phyloP scores from a whole-genome alignment of 2,329 filamentous ascomycete species.

The Tolypocladium cylindrosporum region DNA sequence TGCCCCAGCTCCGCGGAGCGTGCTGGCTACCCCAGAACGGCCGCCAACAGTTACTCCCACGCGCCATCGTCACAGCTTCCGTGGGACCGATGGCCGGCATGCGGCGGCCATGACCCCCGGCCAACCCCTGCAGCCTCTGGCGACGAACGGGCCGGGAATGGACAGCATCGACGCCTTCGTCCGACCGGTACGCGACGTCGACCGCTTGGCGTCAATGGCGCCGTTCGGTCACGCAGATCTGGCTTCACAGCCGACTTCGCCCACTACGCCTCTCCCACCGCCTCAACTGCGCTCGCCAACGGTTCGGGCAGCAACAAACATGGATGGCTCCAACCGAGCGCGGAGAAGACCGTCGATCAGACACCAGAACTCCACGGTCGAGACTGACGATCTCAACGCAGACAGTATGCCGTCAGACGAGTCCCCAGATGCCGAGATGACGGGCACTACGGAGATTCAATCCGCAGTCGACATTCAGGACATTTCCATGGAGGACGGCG shows the following conservation, averaged over 20 bases:
- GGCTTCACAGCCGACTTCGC: constrained; percentile 84
- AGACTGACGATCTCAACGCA: constrained; percentile 75
- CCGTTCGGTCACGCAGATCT: constrained; percentile 58
- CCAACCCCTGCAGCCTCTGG: constrained; percentile 49
- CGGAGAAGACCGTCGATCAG: constrained; percentile 75
- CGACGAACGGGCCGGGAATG: constrained; percentile 55
- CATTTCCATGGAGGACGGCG: constrained; percentile 67
- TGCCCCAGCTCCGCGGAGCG: constrained; percentile 3
- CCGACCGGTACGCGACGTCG: constrained; percentile 69
- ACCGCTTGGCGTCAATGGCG: constrained; percentile 76
- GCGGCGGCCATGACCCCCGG: constrained; percentile 38
- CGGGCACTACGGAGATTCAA: constrained; percentile 71
- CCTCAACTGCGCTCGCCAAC: constrained; percentile 47
- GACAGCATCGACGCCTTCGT: constrained; percentile 66
- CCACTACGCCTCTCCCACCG: constrained; percentile 71
- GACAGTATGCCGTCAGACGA: constrained; percentile 77
- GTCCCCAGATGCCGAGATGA: constrained; percentile 65
- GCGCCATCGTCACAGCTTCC: constrained; percentile 41
- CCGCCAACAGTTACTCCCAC: constrained; percentile 9
- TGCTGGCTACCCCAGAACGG: constrained; percentile 9
- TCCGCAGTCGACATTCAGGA: constrained; percentile 78
- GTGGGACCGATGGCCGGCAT: constrained; percentile 40
- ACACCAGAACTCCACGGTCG: constrained; percentile 83
- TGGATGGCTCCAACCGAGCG: constrained; percentile 42
- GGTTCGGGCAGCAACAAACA: constrained; percentile 41